Conservation (phyloP, 2,329 filamentous ascomycete genomes). For the Lecanicillium sp. region DNA sequence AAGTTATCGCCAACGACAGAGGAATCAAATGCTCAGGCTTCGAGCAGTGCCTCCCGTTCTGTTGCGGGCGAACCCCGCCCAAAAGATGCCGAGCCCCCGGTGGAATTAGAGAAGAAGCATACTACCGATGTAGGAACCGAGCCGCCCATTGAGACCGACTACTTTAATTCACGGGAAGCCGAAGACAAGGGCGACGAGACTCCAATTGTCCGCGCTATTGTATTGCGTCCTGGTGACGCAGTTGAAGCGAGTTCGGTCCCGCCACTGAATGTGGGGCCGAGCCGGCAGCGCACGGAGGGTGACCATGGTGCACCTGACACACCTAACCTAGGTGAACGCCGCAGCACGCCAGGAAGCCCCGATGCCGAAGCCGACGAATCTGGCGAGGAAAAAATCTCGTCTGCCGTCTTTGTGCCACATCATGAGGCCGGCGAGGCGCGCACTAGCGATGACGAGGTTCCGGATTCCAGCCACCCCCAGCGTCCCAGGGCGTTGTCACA, state of each 20-base stretch:
- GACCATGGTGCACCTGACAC: slow-evolving; percentile 22
- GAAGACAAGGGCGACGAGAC: slow-evolving; percentile 6
- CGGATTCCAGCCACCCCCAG: slow-evolving; percentile 35
- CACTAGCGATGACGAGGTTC: slow-evolving; percentile 20
- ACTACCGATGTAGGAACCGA: slow-evolving; percentile 11
- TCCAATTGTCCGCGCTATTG: slow-evolving; percentile 12
- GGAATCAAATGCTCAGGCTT: slow-evolving; percentile 12
- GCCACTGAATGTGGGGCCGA: slow-evolving; percentile 7
- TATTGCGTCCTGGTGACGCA: slow-evolving; percentile 1
- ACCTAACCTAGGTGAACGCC: slow-evolving; percentile 28
- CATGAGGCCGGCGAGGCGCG: slow-evolving; percentile 41
- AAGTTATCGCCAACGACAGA: slow-evolving; percentile 31
- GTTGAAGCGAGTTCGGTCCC: slow-evolving; percentile 1
- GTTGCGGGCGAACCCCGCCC: background rate
- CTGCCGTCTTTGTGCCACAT: slow-evolving; percentile 74
- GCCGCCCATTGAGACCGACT: slow-evolving; percentile 8
- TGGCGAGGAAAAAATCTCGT: slow-evolving; percentile 80
- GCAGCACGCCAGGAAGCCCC: slow-evolving; percentile 20
- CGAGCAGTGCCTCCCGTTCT: slow-evolving; percentile 3
- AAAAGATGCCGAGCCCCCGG: background rate
- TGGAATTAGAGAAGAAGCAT: background rate
- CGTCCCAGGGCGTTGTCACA: slow-evolving; percentile 36
- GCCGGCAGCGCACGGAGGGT: background rate
- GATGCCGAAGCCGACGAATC: slow-evolving; percentile 49
- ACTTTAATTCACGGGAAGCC: background rate